Base-by-base conservation (phyloP, 2,329 filamentous ascomycete species). In the Xylaria polymorpha region DNA sequence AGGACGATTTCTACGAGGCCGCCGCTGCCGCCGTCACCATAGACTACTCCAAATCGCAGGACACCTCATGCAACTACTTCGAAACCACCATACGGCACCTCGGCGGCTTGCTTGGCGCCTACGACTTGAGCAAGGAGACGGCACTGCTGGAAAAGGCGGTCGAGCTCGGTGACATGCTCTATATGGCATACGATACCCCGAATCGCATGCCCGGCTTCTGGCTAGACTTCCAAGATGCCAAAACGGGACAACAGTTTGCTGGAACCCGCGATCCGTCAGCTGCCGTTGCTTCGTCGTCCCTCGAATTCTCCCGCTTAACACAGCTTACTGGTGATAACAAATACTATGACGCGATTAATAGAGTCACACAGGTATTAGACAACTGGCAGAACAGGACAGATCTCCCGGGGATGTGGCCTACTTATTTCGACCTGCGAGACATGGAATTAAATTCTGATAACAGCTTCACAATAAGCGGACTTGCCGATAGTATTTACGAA, bases 371-470 rank as follows among this genome's bases (percentile, higher is more conserved):
- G 66, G 86, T 90, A 25, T 84, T 97, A n/a, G 85, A 91, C 62
- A 82, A 84, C 46, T 87, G 87, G 61, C 93, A 96, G 80, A 88
- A 90, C 74, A 79, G 84, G 4, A 94, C 92, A 0, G 83, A 82
- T n/a, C 79, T 95, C 6, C 92, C 92, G 0, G 93, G 93, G 2
- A 86, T 96, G 83, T 96, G 91, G 91, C 92, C 92, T 0, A 84
- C 86, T 22, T 82, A 83, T 59, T 80, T 95, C 59, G 87, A 94
- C 78, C 85, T 79, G 82, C 83, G 74, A 81, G 85, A 71, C 85
- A 83, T 81, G 78, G 82, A 75, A 73, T 82, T 83, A 44, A 66
- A 80, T 14, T 75, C 72, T 18, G 80, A 80, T 9, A 78, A 66
- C 2, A 74, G 72, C n/a, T 89, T 86, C 72, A 86, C 85, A 0